Evolutionary conservation across 75 land plant species (phyloP).

Genomic region (Pinus albicaulis): DNA sequence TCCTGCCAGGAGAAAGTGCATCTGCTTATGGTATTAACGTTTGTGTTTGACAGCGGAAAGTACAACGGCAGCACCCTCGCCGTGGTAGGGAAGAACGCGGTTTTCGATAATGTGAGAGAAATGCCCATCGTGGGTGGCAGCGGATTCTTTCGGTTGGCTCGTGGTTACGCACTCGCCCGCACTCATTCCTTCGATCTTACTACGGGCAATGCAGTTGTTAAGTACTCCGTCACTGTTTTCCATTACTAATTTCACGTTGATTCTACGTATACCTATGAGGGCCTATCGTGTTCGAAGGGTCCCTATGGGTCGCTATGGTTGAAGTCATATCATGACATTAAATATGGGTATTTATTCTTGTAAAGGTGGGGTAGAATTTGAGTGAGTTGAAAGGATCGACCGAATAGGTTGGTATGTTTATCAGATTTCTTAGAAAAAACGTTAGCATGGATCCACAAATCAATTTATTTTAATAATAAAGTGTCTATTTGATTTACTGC

Average conservation of each 20-base stretch:
- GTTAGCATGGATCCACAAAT: too few species aligned
- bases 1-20: slow-evolving; percentile 14
- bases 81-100: slow-evolving; percentile 35
- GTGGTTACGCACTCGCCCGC: slow-evolving; percentile 39
- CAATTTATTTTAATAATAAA: too few species aligned
- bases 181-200: slow-evolving; percentile 17
- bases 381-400: too few species aligned
- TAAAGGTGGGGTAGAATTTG: too few species aligned
- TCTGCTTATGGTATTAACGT: slow-evolving; percentile 38
- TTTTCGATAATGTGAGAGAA: slow-evolving; percentile 31
- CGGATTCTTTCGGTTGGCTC: slow-evolving; percentile 46
- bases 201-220: slow-evolving; percentile 16
- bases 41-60: slow-evolving; percentile 30
- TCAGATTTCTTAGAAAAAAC: too few species aligned
- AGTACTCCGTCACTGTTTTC: slow-evolving; percentile 25
- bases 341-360: too few species aligned
- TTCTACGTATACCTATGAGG: too few species aligned
- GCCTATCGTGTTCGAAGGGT: too few species aligned
- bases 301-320: too few species aligned
- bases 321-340: too few species aligned
- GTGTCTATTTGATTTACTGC: too few species aligned
- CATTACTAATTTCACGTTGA: slow-evolving; percentile 20
- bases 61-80: slow-evolving; percentile 44
- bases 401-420: too few species aligned
- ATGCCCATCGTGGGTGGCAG: slow-evolving; percentile 57